Conservation (phyloP, 805 yeast species). For the Starmera amethionina region DNA sequence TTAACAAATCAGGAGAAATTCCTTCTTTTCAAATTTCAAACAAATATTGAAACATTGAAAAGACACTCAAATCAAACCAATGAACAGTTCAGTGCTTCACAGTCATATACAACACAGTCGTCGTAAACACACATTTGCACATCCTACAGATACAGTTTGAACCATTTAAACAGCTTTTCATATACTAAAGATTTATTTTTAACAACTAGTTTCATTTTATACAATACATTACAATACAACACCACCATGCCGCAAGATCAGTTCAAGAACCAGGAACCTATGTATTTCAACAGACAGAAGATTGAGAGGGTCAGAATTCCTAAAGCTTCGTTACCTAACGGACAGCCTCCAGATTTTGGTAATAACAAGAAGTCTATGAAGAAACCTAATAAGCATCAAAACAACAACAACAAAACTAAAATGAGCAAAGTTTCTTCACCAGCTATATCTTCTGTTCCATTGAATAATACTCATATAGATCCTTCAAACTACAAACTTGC, state of each 20-base stretch:
- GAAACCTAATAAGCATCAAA: background rate
- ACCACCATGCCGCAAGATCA: background rate
- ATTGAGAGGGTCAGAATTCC: slow-evolving; percentile 2
- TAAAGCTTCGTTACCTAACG: slow-evolving; percentile 9
- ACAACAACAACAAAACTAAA: background rate
- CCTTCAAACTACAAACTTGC: background rate
- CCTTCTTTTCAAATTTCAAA: too few relatives aligned
- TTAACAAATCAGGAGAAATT: too few relatives aligned
- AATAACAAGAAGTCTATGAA: background rate
- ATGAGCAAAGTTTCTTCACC: background rate
- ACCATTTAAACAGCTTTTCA: too few relatives aligned
- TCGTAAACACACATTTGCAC: background rate
- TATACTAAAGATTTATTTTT: too few relatives aligned
- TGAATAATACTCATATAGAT: background rate
- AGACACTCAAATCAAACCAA: background rate
- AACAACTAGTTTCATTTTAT: too few relatives aligned
- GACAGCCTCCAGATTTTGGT: slow-evolving; percentile 12
- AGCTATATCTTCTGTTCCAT: too few relatives aligned
- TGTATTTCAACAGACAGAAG: slow-evolving; percentile 4
- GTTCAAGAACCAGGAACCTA: slow-evolving; percentile 2
- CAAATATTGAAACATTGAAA: too few relatives aligned
- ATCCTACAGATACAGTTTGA: background rate
- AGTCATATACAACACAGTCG: background rate
- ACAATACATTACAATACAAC: too few relatives aligned
- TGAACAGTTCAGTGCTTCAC: background rate